Conservation (phyloP, 1,139 yeast genomes). For the Nakaseomyces bracarensis region DNA sequence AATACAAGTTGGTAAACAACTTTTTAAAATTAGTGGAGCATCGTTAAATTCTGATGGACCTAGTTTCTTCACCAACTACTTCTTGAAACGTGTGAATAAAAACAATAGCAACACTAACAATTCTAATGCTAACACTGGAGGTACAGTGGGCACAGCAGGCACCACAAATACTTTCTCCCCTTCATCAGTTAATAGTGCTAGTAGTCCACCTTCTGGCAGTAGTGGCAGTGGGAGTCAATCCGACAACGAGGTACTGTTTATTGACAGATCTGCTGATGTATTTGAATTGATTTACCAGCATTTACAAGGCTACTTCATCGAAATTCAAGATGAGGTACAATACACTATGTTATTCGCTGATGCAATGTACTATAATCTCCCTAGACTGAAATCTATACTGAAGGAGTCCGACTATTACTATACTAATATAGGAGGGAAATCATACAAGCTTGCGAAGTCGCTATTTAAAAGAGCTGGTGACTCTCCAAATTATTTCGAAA, state of each 20-base stretch:
- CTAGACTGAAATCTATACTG: constrained; percentile 45
- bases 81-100: constrained; percentile 22
- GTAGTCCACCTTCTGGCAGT: constrained; percentile 7
- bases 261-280: constrained; percentile 69
- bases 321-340: constrained; percentile 49
- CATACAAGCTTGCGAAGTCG: constrained; percentile 51
- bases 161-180: constrained; percentile 1
- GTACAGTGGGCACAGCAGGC: background rate
- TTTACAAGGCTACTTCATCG: constrained; percentile 68
- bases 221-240: constrained; percentile 2
- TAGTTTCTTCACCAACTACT: constrained; percentile 42
- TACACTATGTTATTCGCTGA: constrained; percentile 62
- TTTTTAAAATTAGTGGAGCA: constrained; percentile 63
- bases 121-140: too few relatives aligned
- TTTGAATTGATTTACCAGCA: constrained; percentile 62
- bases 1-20: constrained; percentile 61
- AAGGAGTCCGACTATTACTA: constrained; percentile 46
- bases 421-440: constrained; percentile 51
- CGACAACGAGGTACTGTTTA: constrained; percentile 44
- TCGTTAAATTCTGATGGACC: constrained; percentile 73
- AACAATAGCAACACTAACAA: background rate
- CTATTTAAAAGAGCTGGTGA: constrained; percentile 56
- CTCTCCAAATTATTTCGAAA: constrained; percentile 65
- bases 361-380: constrained; percentile 62
- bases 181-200: constrained; percentile 3